Base-by-base conservation (phyloP, 2,329 filamentous ascomycete genomes). In the Fusarium sp. region DNA sequence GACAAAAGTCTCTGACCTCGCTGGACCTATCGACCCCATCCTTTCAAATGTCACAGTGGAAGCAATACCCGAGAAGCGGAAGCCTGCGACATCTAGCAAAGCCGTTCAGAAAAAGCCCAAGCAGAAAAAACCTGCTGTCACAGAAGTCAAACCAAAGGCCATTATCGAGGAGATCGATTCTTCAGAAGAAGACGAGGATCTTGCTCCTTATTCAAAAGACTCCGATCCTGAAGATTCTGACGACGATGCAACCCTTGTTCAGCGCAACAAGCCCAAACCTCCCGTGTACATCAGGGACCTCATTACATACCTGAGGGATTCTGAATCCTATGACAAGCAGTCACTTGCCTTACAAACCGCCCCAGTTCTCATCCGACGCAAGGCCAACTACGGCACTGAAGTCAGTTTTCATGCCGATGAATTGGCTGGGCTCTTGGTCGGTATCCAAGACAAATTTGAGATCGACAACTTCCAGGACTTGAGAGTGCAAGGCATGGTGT, bases 221-320 rank as follows among this genome's bases (percentile, higher is more conserved):
- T 94, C 92, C 3, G 96, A 99, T 72, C 87, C 89, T 0, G 93
- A 97, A 76, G 96, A 99, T 76, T 95, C 93, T 0, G 94, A 98
- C 60, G 94, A 98, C 40, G 97, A 99, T 73, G 91, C 96, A 7
- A 97, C 94, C 0, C 83, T 97, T 20, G 87, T 98, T 49, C 90
- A 92, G 60, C 88, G 94, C 16, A 90, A 96, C 79, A 98, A 96
- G 73, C 88, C 91, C 23, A 92, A 88, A 61, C 88, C 93, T 0
- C 96, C 96, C 2, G 94, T 99, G 2, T 98, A 98, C 75, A 91
- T 98, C 63, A 89, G 94, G 47, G 93, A 97, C 73, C 85, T 98
- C 13, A 90, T 98, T 57, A 78, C 84, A 10, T 94, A 91, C 75
- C 85, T 99, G 4, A 87, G 92, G 50, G 93, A 97, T 71, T 89